A percentile compares a stretch with the other conserved stretches of the same genome.
phyloP scores from a whole-genome alignment of 2,329 filamentous ascomycete genomes.

The Cercospora zeae-maydis region DNA sequence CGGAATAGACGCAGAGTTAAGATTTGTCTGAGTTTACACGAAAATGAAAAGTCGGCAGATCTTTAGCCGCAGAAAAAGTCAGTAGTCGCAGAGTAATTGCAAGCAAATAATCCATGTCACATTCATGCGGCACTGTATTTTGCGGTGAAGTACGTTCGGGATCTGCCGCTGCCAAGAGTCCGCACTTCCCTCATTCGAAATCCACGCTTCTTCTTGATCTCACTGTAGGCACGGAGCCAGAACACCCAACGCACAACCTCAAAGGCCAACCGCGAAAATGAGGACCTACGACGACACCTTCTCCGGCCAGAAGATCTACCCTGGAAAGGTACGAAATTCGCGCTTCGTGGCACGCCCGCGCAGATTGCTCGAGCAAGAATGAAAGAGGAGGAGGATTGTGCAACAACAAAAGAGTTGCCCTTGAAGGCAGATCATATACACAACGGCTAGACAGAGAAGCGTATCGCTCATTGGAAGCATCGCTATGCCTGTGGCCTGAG shows the following conservation, averaged over 20 bases:
- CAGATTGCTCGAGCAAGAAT: background rate
- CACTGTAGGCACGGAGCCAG: slow-evolving; percentile 8
- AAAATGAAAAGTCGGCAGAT: background rate
- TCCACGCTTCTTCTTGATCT: background rate
- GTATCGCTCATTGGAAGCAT: background rate
- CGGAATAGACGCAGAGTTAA: background rate
- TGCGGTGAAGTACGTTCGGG: background rate
- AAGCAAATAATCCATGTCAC: background rate
- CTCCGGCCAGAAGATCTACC: slow-evolving; percentile 75
- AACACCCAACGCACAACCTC: slow-evolving; percentile 11
- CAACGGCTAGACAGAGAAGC: slow-evolving; percentile 12
- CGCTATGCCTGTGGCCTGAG: slow-evolving; percentile 12
- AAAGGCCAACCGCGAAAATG: slow-evolving; percentile 53
- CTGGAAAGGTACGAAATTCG: slow-evolving; percentile 61
- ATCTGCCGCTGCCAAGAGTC: background rate
- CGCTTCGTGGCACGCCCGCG: slow-evolving; percentile 2
- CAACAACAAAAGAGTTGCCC: background rate
- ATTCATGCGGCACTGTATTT: too few species aligned
- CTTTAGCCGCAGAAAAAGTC: background rate
- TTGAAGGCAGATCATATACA: background rate
- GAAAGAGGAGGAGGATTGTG: slow-evolving; percentile 15
- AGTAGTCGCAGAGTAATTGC: background rate
- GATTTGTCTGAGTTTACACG: background rate
- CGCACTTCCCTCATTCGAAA: background rate
- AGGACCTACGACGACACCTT: slow-evolving; percentile 76